phyloP scores from a whole-genome alignment of 106 monocot genomes.

The Alisma plantagoaquatica region DNA sequence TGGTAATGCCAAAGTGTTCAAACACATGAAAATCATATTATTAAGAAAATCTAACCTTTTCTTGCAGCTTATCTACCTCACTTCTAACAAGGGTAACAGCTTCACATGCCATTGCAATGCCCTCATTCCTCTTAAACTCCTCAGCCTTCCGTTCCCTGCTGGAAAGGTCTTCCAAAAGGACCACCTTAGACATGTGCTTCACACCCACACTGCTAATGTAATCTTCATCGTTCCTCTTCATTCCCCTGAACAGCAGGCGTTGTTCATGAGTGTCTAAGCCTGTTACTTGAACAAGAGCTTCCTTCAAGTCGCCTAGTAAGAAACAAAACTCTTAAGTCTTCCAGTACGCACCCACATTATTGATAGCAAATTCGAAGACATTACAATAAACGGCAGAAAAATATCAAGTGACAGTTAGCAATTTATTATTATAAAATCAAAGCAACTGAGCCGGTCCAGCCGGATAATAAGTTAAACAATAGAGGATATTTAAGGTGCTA shows the following conservation, averaged over 20 bases:
- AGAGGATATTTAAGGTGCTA: too few relatives aligned
- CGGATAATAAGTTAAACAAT: too few relatives aligned
- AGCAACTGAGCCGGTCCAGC: too few relatives aligned
- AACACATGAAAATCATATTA: too few relatives aligned
- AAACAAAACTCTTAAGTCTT: too few relatives aligned
- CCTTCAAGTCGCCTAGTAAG: slow-evolving; percentile 71
- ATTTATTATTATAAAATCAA: too few relatives aligned
- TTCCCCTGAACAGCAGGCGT: slow-evolving; percentile 70
- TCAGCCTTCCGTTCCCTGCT: slow-evolving; percentile 41
- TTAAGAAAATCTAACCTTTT: too few relatives aligned
- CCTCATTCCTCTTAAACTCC: slow-evolving; percentile 30
- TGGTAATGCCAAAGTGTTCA: too few relatives aligned
- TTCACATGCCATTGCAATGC: slow-evolving; percentile 42
- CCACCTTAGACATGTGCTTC: slow-evolving; percentile 60
- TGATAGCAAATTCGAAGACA: too few relatives aligned
- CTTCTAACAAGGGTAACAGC: slow-evolving; percentile 38
- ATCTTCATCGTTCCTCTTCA: slow-evolving; percentile 57
- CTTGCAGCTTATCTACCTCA: slow-evolving; percentile 65
- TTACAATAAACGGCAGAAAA: too few relatives aligned
- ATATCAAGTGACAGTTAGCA: too few relatives aligned
- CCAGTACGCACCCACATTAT: too few relatives aligned
- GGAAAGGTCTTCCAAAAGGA: slow-evolving; percentile 60
- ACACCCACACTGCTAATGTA: slow-evolving; percentile 49
- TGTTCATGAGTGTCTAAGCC: slow-evolving; percentile 65
- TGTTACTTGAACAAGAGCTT: slow-evolving; percentile 32